These are phyloP conservation scores for Chrysoporthe deuterocubensis DNA, from an alignment of 2,329 filamentous ascomycete species.

Conservation along the genomic window DNA sequence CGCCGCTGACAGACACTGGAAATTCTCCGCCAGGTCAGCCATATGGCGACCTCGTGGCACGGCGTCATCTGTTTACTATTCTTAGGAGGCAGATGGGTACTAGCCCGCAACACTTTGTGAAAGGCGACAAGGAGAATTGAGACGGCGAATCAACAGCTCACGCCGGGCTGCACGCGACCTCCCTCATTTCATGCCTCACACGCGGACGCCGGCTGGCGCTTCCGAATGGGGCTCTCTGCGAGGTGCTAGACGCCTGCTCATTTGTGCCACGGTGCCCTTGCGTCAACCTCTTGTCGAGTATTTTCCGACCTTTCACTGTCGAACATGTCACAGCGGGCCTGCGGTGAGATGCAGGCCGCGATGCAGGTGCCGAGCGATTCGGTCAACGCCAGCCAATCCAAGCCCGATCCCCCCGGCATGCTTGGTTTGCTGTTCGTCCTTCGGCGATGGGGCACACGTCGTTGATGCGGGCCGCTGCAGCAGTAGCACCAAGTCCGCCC, in stretches of 20 bases:
- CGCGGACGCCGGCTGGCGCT: conserved; percentile 21
- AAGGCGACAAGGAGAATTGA: conserved; percentile 14
- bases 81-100: conserved; percentile 19
- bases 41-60: conserved; percentile 19
- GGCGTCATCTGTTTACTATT: conserved; percentile 21
- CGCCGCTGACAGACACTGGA: conserved; percentile 16
- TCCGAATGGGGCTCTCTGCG: conserved; percentile 10
- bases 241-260: conserved; percentile 29
- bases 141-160: conserved; percentile 17
- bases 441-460: conserved; percentile 21
- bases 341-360: conserved; percentile 22
- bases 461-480: conserved; percentile 28
- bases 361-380: conserved; percentile 18
- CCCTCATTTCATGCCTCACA: conserved; percentile 3
- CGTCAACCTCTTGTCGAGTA: conserved; percentile 20
- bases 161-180: conserved; percentile 8
- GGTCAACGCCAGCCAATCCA: conserved; percentile 21
- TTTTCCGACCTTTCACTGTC: conserved; percentile 23
- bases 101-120: conserved; percentile 9
- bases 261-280: conserved; percentile 31
- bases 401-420: not conserved
- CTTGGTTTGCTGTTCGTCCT: conserved; percentile 15
- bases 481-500: not conserved
- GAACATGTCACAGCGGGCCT: conserved; percentile 30
- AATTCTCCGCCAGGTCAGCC: conserved; percentile 7